phyloP scores from a whole-genome alignment of 192 early-diverging fungal genomes.

The Gonapodya sp. region DNA sequence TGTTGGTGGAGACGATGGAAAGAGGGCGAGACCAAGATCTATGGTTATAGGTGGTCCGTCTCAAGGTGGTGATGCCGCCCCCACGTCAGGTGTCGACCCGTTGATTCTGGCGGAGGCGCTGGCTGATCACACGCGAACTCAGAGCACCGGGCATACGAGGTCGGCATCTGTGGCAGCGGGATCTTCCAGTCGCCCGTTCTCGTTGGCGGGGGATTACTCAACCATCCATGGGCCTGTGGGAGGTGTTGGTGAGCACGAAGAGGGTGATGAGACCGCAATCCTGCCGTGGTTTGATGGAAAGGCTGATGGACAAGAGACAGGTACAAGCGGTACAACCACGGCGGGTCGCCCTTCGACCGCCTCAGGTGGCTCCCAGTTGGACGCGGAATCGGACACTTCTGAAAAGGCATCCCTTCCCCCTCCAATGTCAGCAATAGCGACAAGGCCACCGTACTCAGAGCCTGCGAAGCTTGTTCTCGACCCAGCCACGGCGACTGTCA shows the following conservation, averaged over 20 bases:
- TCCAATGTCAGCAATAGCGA: neutral
- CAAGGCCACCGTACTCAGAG: neutral
- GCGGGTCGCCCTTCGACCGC: neutral
- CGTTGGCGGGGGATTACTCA: neutral
- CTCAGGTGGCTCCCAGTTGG: no score
- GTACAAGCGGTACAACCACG: neutral
- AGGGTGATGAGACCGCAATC: neutral
- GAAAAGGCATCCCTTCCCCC: neutral
- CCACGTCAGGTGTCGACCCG: neutral
- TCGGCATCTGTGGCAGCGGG: neutral
- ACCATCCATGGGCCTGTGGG: no score
- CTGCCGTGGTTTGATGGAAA: neutral
- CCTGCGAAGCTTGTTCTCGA: neutral
- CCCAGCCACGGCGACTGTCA: neutral
- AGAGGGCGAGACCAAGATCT: neutral
- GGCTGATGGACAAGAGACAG: neutral
- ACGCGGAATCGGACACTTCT: neutral
- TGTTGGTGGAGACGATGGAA: neutral
- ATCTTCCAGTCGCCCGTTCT: neutral
- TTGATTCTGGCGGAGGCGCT: neutral
- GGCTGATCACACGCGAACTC: neutral
- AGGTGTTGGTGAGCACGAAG: neutral
- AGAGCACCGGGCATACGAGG: neutral
- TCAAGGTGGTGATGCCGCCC: neutral
- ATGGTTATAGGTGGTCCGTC: neutral